These are phyloP conservation scores for Pythium oligandrum DNA, from an alignment of 352 stramenopile genomes.

Conservation along the genomic window DNA sequence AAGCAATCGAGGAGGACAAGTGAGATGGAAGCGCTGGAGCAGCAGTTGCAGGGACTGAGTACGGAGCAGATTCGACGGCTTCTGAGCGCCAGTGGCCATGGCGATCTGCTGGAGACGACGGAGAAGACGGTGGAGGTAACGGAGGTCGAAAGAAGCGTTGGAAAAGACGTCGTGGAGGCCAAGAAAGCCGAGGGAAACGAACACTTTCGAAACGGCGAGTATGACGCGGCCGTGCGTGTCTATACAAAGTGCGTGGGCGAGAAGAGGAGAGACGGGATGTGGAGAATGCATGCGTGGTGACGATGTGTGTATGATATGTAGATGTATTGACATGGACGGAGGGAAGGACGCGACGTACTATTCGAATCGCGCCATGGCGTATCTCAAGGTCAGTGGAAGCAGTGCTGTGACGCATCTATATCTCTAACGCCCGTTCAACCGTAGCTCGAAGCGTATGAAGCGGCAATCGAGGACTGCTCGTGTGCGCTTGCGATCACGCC, in stretches of 20 bases:
- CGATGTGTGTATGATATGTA: no score
- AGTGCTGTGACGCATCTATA: no score
- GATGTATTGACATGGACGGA: constrained; percentile 42
- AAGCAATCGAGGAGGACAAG: neutral
- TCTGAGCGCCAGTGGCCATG: constrained; percentile 25
- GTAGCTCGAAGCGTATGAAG: constrained; percentile 34
- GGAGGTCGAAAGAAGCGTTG: neutral
- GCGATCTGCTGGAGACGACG: constrained; percentile 19
- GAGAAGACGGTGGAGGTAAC: neutral
- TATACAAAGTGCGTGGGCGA: constrained; percentile 36
- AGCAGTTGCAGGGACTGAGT: constrained; percentile 24
- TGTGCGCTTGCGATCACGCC: constrained; percentile 33
- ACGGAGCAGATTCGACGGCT: constrained; percentile 25
- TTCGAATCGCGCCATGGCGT: constrained; percentile 66
- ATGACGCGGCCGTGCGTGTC: constrained; percentile 27
- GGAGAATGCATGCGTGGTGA: no score
- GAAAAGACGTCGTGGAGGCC: constrained; percentile 3
- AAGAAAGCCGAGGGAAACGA: constrained; percentile 53
- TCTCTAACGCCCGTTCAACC: neutral
- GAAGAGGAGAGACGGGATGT: no score
- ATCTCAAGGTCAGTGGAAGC: constrained; percentile 37
- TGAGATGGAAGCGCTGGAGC: constrained; percentile 25
- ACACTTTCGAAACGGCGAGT: constrained; percentile 34
- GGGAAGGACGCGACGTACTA: constrained; percentile 31
- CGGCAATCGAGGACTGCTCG: constrained; percentile 40